Evolutionary conservation across 148 eudicot species (phyloP), one percentile per base, ranked within the genome.

Genomic region (Fagopyrum tataricum): DNA sequence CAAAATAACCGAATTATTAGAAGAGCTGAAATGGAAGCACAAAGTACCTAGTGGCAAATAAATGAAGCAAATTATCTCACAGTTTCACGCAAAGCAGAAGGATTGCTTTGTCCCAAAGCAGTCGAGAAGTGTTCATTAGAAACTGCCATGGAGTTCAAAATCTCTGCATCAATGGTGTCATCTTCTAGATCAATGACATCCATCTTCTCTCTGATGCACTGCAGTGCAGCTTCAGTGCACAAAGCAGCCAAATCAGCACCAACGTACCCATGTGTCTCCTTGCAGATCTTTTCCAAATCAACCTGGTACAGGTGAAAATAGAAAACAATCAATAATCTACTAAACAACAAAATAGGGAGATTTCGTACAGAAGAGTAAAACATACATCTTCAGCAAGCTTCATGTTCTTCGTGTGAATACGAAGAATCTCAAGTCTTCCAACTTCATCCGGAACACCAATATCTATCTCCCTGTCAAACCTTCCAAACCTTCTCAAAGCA

Each of bases 391-490:
- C 97, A 77, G 97, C 82, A 74, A 92, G 88, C 86, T 92, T 92
- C 97, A 89, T 92, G 78, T 92, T 92, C 83, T 89, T 92, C 0
- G 97, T 92, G 76, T 92, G 97, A 72, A 92, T 92, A 12, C 97
- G 95, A 44, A 92, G 91, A 76, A 92, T 84, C 84, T 92, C 97
- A 79, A 92, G 92, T 6, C 97, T 81, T 15, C 97, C 97, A 73
- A 89, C 76, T 82, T 92, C 97, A 86, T 92, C 97, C 0, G 97
- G 97, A 49, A 92, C 97, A 78, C 97, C 97, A 72, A 92, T 92
- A 70, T 92, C 97, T 37, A 92, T 92, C 79, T 92, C 97, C 75
- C 97, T 78, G 72, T 92, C 97, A 82, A 92, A 92, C 75, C 97
- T 81, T 64, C 97, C 97, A 78, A 92, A 92, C 80, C 97, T 84